Evolutionary conservation across 139 green algal genomes (phyloP), one percentile per base, ranked within the genome.

Genomic region (Micromonas commoda): DNA sequence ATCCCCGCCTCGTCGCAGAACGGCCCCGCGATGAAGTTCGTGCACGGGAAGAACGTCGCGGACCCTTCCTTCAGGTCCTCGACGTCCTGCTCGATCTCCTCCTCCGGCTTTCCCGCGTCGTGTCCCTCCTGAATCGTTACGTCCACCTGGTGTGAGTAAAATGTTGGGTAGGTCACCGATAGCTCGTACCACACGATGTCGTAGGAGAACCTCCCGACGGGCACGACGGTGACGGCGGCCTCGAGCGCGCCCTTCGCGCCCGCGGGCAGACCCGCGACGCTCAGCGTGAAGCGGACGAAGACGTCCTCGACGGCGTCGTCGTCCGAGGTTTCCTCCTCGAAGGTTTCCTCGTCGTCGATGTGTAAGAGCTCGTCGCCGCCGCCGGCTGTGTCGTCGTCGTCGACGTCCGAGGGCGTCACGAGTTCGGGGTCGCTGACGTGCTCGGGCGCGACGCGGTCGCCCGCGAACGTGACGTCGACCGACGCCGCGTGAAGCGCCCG

Each of bases 111-210:
- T 16, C 28, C 24, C 5, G 5, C 4, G 24, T 13, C 61, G 24
- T 29, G n/a, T 19, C 24, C 61, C 28, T 68, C 61, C 9, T 20
- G 61, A 19, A 32, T 68, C 16, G 26, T 32, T 13, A 32, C 24
- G 24, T 29, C 6, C 24, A 32, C 61, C 61, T 13, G 16, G 9
- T 9, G 28, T 13, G 26, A 26, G 33, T 51, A 71, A 39, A 71
- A 71, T 29, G 64, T 71, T 13, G 64, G 64, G 13, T 21, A 35
- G 28, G 21, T 33, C 13, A 38, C 28, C 3, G n/a, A 38, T 4
- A 71, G 26, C 26, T 71, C 64, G 64, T 71, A 71, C 64, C 64
- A 71, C 24, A 39, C 64, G 29, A 71, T 39, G 4, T 71, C 64
- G 33, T 71, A 71, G 26, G 38, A 71, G 23, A 26, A 32, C 28